These are phyloP conservation scores for Populus pruinosa DNA, from an alignment of 345 rosid genomes.

Conservation along the genomic window DNA sequence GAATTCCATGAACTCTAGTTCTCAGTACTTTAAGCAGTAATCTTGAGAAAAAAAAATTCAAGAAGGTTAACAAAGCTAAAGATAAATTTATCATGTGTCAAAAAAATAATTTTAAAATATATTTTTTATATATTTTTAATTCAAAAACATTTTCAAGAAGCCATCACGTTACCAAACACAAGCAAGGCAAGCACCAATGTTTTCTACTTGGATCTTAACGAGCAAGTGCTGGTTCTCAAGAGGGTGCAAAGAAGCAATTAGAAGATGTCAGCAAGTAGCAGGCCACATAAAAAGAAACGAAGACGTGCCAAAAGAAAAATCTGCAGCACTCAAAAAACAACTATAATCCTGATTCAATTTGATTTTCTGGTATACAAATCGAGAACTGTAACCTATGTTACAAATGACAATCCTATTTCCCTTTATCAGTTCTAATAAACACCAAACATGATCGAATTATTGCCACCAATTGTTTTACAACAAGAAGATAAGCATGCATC, in stretches of 20 bases:
- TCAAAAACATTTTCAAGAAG: too few species aligned
- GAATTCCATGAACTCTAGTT: too few species aligned
- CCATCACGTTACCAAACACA: too few species aligned
- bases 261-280: not conserved
- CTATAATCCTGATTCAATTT: not conserved
- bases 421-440: constrained; percentile 15
- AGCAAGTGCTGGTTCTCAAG: not conserved
- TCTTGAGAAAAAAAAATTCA: too few species aligned
- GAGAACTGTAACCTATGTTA: constrained; percentile 21
- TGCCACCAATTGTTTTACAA: constrained; percentile 25
- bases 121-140: too few species aligned
- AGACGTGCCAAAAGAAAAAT: not conserved
- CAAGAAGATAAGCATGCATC: constrained; percentile 17
- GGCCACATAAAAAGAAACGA: not conserved
- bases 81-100: too few species aligned
- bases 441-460: constrained; percentile 23
- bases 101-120: too few species aligned
- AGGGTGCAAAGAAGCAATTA: not conserved
- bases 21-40: too few species aligned
- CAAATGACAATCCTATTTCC: constrained; percentile 12
- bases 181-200: too few species aligned
- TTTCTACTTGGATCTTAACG: too few species aligned
- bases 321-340: not conserved
- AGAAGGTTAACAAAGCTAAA: too few species aligned
- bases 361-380: not conserved